Percentiles rank a stretch among this genome's conserved stretches.
These are phyloP conservation scores for Goffeauzyma gilvescens DNA, from an alignment of 768 basidiomycete genomes.

Conservation along the genomic window DNA sequence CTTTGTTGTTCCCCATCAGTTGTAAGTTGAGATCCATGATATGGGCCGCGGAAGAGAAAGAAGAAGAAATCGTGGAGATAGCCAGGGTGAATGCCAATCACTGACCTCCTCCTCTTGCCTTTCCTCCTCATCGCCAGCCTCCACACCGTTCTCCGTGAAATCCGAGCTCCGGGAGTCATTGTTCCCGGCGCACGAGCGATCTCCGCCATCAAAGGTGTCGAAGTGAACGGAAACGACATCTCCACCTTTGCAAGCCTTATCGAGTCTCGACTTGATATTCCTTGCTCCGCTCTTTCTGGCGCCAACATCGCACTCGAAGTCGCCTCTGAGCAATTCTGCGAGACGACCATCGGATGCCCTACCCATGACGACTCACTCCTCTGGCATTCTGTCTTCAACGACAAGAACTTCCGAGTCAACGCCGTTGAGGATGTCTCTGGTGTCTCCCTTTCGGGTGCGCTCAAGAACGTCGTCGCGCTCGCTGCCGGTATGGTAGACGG, in stretches of 20 bases:
- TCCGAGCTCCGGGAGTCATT: slow-evolving; percentile 22
- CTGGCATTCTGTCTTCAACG: slow-evolving; percentile 35
- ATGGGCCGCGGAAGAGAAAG: too few species aligned
- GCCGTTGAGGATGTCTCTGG: slow-evolving; percentile 36
- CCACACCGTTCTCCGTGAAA: slow-evolving; percentile 23
- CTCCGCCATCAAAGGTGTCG: slow-evolving; percentile 37
- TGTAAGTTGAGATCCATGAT: too few species aligned
- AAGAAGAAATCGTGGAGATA: too few species aligned
- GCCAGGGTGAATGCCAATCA: too few species aligned
- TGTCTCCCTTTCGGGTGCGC: slow-evolving; percentile 35
- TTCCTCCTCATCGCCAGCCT: slow-evolving; percentile 12
- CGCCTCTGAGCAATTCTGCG: slow-evolving; percentile 34
- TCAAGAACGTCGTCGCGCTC: slow-evolving; percentile 38
- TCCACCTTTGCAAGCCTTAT: slow-evolving; percentile 36
- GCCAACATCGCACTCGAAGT: slow-evolving; percentile 36
- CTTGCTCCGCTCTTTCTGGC: slow-evolving; percentile 34
- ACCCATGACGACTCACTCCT: slow-evolving; percentile 28
- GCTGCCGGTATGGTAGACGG: slow-evolving; percentile 37
- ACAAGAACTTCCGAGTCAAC: slow-evolving; percentile 33
- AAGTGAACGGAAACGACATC: slow-evolving; percentile 35
- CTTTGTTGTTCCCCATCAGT: slow-evolving; percentile 36
- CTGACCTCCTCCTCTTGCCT: background rate
- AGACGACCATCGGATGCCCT: slow-evolving; percentile 37
- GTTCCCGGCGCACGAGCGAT: slow-evolving; percentile 31
- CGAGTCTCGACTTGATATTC: slow-evolving; percentile 31